Conservation (phyloP, 768 basidiomycete species). For the Kwoniella sp. region DNA sequence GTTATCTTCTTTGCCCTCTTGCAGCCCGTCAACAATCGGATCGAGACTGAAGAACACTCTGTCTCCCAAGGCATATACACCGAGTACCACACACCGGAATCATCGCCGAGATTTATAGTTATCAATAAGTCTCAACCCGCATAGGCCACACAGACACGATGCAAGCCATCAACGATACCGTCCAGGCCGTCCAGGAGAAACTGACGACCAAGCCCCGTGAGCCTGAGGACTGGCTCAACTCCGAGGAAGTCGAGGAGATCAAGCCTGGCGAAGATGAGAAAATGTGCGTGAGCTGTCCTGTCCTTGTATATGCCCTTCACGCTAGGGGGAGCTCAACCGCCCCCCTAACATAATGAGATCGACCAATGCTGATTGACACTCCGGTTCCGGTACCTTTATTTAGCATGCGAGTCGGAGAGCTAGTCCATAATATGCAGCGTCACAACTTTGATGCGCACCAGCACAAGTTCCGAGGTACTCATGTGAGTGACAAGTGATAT, state of each 20-base stretch:
- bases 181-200: conserved; percentile 14
- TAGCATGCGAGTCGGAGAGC: conserved; percentile 25
- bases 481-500: conserved; percentile 17
- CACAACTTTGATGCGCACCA: conserved; percentile 33
- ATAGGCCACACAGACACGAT: conserved; percentile 1
- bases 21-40: too few species aligned
- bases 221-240: conserved; percentile 27
- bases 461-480: conserved; percentile 34
- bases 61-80: too few species aligned
- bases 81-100: too few species aligned
- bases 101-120: too few species aligned
- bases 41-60: too few species aligned
- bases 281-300: conserved; percentile 7
- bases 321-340: too few species aligned
- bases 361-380: not conserved
- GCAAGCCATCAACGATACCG: conserved; percentile 19
- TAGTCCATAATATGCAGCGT: conserved; percentile 28
- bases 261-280: conserved; percentile 31
- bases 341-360: not conserved
- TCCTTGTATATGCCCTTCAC: too few species aligned
- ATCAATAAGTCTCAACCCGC: too few species aligned
- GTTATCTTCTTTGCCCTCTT: too few species aligned
- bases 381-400: too few species aligned
- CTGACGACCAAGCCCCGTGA: conserved; percentile 19
- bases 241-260: conserved; percentile 23